Conservation (phyloP, 2,329 filamentous ascomycete genomes). For the Alternaria sp. region DNA sequence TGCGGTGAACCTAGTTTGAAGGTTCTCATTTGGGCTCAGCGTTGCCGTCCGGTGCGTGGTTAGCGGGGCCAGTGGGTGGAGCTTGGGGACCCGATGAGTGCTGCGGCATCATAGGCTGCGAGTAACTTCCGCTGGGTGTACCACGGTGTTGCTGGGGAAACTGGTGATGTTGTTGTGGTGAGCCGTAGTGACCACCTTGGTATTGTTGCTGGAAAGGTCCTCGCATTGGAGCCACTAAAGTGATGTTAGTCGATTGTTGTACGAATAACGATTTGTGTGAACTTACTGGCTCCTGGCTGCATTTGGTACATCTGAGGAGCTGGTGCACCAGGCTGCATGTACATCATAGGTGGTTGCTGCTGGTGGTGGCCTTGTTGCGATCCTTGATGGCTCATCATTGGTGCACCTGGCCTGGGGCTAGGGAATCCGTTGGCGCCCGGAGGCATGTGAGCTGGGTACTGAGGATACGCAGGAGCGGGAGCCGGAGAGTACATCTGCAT, state of each 20-base stretch:
- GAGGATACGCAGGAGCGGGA: constrained; percentile 70
- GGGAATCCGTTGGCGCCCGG: constrained; percentile 79
- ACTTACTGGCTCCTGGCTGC: constrained; percentile 77
- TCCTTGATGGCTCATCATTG: constrained; percentile 94
- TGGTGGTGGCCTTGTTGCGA: constrained; percentile 85
- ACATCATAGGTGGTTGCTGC: constrained; percentile 67
- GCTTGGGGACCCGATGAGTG: constrained; percentile 48
- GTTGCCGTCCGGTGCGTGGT: constrained; percentile 40
- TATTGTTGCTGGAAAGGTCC: constrained; percentile 49
- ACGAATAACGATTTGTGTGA: not conserved
- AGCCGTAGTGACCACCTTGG: constrained; percentile 47
- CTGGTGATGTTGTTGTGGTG: constrained; percentile 49
- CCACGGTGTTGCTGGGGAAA: constrained; percentile 50
- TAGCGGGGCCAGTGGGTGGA: constrained; percentile 43
- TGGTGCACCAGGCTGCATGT: constrained; percentile 76
- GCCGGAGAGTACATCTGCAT: constrained; percentile 82
- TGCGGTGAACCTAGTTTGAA: constrained; percentile 14
- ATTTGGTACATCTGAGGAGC: constrained; percentile 77
- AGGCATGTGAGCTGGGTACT: constrained; percentile 55
- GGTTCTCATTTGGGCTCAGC: constrained; percentile 48
- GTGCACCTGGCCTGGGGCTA: constrained; percentile 81
- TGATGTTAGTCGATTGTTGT: constrained; percentile 13
- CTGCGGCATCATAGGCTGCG: constrained; percentile 51
- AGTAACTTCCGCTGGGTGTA: constrained; percentile 49
- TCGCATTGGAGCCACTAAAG: constrained; percentile 48